Base-by-base conservation (phyloP, 495 filamentous ascomycete genomes). In the Penicillium goetzii region DNA sequence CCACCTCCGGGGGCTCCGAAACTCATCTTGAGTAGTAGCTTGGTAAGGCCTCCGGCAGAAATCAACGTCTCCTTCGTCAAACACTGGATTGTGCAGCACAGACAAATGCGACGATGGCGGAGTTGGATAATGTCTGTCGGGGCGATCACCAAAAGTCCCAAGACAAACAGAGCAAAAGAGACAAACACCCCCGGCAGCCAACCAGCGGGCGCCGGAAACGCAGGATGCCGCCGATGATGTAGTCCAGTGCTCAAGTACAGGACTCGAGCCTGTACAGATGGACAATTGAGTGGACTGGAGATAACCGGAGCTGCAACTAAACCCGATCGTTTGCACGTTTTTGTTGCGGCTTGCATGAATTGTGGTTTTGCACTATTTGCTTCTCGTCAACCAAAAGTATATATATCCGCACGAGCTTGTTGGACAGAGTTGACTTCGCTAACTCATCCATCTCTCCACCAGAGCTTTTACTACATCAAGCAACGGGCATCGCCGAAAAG, bases 1-100 rank as follows among this genome's bases (percentile, higher is more conserved):
- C 87, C 82, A 62, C 88, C 84, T 60, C 93, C 93, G 7, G 93
- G 93, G 56, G 84, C 84, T 68, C 93, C 93, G 74, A 95, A 96
- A 69, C 80, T 80, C 83, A 85, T 84, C 36, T 30, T 62, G 17
- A 28, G 10, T n/a, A 26, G 25, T 4, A 26, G 21, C 49, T 52
- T 14, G 19, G 11, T 14, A 28, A 6, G 1, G 3, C 7, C 15
- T n/a, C 30, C 14, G 12, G 17, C 10, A 30, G 12, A 3, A n/a
- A 25, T 47, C 9, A 23, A 23, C 14, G 2, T 47, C 43, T 23
- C 10, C 23, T 51, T 45, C 5, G 45, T 51, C 32, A 40, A 38
- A 33, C 23, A 21, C 25, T 19, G 19, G 34, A 0, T 54, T 41
- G 33, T 34, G 30, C 21, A 17, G 15, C 49, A 50, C 59, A 45